Evolutionary conservation across 495 filamentous ascomycete genomes (phyloP).

Genomic region (Haplographium delicatum): DNA sequence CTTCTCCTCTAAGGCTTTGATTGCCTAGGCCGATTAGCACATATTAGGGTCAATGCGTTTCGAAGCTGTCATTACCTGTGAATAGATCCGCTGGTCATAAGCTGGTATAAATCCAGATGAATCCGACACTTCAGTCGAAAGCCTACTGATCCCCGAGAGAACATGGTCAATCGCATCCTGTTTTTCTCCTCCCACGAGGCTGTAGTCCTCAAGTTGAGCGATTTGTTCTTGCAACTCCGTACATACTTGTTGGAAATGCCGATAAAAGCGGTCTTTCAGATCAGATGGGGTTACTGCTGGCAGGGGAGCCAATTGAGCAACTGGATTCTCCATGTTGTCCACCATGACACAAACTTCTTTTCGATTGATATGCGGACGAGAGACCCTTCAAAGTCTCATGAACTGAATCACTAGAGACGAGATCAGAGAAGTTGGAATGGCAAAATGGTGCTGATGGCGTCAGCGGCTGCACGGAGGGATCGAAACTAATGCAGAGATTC

Average conservation of each 20-base stretch:
- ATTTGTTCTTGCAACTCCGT: conserved; percentile 60
- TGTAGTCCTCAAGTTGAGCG: conserved; percentile 45
- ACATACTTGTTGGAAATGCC: conserved; percentile 64
- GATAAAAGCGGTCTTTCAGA: conserved; percentile 71
- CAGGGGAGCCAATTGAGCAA: conserved; percentile 4
- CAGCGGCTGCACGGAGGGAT: not conserved
- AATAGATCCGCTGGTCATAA: conserved; percentile 72
- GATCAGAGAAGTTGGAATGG: not conserved
- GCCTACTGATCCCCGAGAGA: conserved; percentile 56
- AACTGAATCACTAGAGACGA: not conserved
- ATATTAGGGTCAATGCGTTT: not conserved
- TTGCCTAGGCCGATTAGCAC: conserved; percentile 41
- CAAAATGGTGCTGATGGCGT: conserved; percentile 2
- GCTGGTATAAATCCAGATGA: conserved; percentile 63
- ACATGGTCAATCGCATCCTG: conserved; percentile 63
- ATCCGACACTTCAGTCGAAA: conserved; percentile 66
- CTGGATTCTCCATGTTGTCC: conserved; percentile 4
- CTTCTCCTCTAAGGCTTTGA: conserved; percentile 63
- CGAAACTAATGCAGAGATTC: conserved; percentile 1
- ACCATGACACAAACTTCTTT: not conserved
- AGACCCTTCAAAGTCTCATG: not conserved
- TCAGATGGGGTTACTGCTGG: conserved; percentile 23
- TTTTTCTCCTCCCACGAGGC: conserved; percentile 50
- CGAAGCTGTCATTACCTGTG: conserved; percentile 45
- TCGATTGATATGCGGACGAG: not conserved